phyloP scores from a whole-genome alignment of 2,329 filamentous ascomycete species.

The Scedosporium minutisporum region DNA sequence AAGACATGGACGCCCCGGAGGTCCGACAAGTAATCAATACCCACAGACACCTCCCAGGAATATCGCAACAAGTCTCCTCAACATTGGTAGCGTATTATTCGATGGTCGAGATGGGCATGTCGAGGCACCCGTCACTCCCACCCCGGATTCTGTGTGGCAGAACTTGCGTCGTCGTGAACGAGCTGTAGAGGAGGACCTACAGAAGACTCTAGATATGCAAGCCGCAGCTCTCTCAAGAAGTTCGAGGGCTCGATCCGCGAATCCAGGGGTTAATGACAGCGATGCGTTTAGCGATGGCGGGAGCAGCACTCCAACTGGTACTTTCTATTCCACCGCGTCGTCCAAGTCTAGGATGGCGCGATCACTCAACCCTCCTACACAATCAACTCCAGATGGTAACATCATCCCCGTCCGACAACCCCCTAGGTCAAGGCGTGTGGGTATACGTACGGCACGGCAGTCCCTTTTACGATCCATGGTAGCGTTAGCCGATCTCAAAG shows the following conservation, averaged over 20 bases:
- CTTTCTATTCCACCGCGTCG: conserved; percentile 28
- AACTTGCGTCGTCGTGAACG: conserved; percentile 35
- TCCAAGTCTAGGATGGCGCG: conserved; percentile 29
- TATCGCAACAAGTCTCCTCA: conserved; percentile 9
- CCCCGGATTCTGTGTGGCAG: conserved; percentile 36
- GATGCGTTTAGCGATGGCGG: conserved; percentile 27
- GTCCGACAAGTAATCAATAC: not conserved
- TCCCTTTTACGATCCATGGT: conserved; percentile 55
- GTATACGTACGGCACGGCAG: conserved; percentile 52
- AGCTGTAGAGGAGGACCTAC: conserved; percentile 35
- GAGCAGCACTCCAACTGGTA: conserved; percentile 30
- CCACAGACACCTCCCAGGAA: conserved; percentile 1
- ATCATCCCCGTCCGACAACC: conserved; percentile 55
- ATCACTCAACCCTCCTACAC: conserved; percentile 30
- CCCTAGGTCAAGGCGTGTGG: conserved; percentile 34
- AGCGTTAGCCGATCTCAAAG: conserved; percentile 55
- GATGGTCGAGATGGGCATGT: conserved; percentile 17
- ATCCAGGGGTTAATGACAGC: conserved; percentile 10
- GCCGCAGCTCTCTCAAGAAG: conserved; percentile 21
- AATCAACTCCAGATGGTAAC: conserved; percentile 30
- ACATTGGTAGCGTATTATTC: conserved; percentile 26
- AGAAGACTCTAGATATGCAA: conserved; percentile 39
- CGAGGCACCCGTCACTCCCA: conserved; percentile 15
- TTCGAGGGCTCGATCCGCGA: not conserved
- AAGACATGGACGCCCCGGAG: conserved; percentile 13